Base-by-base conservation (phyloP, 768 basidiomycete genomes). In the Macrolepiota dolichaula region DNA sequence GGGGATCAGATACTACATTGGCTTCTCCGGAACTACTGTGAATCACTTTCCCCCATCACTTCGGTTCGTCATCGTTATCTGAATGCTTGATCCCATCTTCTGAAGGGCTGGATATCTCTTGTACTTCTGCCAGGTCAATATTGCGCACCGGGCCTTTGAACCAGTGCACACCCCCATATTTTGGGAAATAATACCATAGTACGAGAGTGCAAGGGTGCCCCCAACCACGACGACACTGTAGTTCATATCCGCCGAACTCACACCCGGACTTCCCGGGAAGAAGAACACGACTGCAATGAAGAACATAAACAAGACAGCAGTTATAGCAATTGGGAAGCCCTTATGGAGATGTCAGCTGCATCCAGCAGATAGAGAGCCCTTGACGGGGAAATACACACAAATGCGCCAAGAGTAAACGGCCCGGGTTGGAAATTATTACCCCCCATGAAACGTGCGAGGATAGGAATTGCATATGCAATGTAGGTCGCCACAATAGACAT, bases 121-220 rank as follows among this genome's bases (percentile, higher is more conserved):
- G 52, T 25, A 35, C 32, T 32, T 57, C 38, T 17, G 6, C 51
- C 22, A 55, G 17, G 11, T 66, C 68, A 51, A 76, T 70, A 17
- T 65, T 85, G 76, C 57, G 72, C n/a, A 88, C 74, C 0, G 89
- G 89, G 0, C 88, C 89, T 4, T 74, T 81, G 68, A 91, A 91
- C 89, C 89, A 91, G 65, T 88, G 74, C 17, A 80, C 77, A 2
- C 90, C 91, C 4, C 90, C 90, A 56, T 91, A 90, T 42, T 79
- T 76, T 0, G 88, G 88, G 70, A 88, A 80, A 71, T 85, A 91
- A 69, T 87, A 92, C 77, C 85, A 93, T 1, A 77, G 63, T 15
- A 87, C 66, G 88, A 83, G 27, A 91, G 78, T 3, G 77, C 51
- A 61, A 91, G 72, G 1, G 85, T 77, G 2, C 85, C 88, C 0